Conservation (phyloP, 2,329 filamentous ascomycete genomes). For the Beauveria asiatica region DNA sequence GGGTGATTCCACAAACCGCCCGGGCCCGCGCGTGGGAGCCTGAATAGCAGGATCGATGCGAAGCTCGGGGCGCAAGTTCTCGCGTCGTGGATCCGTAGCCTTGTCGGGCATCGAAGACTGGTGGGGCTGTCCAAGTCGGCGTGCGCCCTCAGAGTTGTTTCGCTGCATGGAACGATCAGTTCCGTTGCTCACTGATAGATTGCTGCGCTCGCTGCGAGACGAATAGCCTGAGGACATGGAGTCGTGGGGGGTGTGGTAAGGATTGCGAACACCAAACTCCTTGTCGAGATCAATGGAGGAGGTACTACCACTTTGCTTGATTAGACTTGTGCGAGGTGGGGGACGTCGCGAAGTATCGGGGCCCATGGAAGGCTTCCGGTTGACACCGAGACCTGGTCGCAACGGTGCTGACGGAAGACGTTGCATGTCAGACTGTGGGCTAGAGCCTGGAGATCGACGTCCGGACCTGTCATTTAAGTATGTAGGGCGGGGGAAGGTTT, state of each 20-base stretch:
- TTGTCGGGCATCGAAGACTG: constrained; percentile 17
- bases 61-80: constrained; percentile 19
- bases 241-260: constrained; percentile 55
- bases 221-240: constrained; percentile 60
- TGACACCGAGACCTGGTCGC: constrained; percentile 12
- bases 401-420: constrained; percentile 13
- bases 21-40: constrained; percentile 17
- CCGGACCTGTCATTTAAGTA: constrained; percentile 27
- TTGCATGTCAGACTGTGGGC: constrained; percentile 26
- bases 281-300: constrained; percentile 46
- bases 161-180: constrained; percentile 21
- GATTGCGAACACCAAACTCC: constrained; percentile 54
- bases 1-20: constrained; percentile 22
- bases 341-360: constrained; percentile 44
- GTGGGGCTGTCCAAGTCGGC: background rate
- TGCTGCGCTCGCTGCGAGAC: constrained; percentile 45
- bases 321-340: constrained; percentile 42
- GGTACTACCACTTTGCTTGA: constrained; percentile 31
- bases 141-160: background rate
- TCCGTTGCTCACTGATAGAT: constrained; percentile 51
- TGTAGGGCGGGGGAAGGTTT: constrained; percentile 43
- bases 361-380: constrained; percentile 24
- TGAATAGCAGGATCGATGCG: constrained; percentile 27
- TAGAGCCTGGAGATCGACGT: constrained; percentile 41
- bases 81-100: constrained; percentile 43